Evolutionary conservation across 2,329 filamentous ascomycete species (phyloP).

Genomic region (Pestalotiopsis sp.): DNA sequence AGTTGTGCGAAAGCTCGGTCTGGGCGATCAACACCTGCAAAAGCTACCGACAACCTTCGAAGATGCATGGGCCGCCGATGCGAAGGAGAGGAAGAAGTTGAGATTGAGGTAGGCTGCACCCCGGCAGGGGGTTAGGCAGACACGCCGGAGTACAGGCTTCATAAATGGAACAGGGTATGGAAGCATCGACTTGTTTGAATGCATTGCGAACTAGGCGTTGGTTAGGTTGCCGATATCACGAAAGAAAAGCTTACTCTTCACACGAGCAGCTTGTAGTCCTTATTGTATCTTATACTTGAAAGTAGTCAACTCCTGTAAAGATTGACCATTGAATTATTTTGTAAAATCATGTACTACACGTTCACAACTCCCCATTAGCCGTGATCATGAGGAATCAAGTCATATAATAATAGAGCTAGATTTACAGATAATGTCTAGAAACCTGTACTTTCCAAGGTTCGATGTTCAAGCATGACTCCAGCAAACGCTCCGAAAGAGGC

Average conservation of each 20-base stretch:
- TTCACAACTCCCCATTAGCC: neutral
- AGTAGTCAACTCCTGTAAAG: neutral
- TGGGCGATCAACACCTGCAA: conserved; percentile 60
- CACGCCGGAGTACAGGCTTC: conserved; percentile 1
- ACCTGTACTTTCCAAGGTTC: neutral
- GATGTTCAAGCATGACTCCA: neutral
- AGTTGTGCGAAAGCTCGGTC: conserved; percentile 76
- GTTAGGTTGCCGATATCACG: neutral
- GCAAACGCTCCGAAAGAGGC: no score
- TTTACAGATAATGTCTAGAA: neutral
- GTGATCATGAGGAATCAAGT: neutral
- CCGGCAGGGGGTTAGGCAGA: neutral
- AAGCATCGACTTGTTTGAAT: neutral
- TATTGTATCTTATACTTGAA: neutral
- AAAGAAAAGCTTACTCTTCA: neutral
- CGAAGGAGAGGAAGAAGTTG: conserved; percentile 20
- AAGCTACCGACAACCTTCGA: conserved; percentile 70
- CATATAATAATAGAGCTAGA: neutral
- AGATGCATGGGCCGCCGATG: conserved; percentile 57
- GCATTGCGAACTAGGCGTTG: conserved; percentile 7
- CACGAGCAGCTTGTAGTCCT: neutral
- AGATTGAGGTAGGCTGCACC: conserved; percentile 12
- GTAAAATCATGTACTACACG: neutral
- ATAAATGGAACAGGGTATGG: neutral
- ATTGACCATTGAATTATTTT: neutral